Conservation (phyloP, 495 filamentous ascomycete genomes). For the Hyphodiscus hymeniophilus region DNA sequence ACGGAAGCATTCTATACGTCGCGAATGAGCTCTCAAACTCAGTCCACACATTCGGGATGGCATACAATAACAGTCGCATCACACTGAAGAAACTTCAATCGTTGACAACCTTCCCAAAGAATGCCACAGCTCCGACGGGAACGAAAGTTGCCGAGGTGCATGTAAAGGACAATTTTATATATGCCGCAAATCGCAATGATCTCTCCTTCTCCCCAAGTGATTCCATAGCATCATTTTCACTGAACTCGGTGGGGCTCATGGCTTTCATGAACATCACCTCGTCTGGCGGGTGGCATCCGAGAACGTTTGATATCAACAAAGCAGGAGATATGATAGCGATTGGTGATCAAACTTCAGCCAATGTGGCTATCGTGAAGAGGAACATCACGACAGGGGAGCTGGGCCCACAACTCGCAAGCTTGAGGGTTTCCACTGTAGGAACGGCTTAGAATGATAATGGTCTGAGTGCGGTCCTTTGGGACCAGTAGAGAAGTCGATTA, state of each 20-base stretch:
- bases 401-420: constrained; percentile 12
- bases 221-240: constrained; percentile 24
- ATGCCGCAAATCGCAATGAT: constrained; percentile 30
- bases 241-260: constrained; percentile 41
- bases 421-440: constrained; percentile 10
- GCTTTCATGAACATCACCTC: constrained; percentile 39
- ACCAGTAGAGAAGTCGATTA: constrained; percentile 8
- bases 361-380: constrained; percentile 51
- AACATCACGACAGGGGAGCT: constrained; percentile 47
- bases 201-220: constrained; percentile 34
- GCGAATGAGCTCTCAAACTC: constrained; percentile 54
- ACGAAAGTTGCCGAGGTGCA: constrained; percentile 52
- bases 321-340: constrained; percentile 52
- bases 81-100: constrained; percentile 35
- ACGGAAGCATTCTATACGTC: constrained; percentile 47
- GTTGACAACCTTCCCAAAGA: constrained; percentile 35
- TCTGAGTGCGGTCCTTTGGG: constrained; percentile 16
- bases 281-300: constrained; percentile 50
- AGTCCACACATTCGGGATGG: constrained; percentile 48
- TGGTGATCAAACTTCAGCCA: constrained; percentile 49
- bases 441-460: constrained; percentile 11
- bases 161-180: constrained; percentile 45
- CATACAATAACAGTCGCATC: constrained; percentile 40
- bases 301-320: constrained; percentile 57
- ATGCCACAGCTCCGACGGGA: constrained; percentile 24